Conservation (phyloP, 2,329 filamentous ascomycete species). For the Microcyclospora pomicola region DNA sequence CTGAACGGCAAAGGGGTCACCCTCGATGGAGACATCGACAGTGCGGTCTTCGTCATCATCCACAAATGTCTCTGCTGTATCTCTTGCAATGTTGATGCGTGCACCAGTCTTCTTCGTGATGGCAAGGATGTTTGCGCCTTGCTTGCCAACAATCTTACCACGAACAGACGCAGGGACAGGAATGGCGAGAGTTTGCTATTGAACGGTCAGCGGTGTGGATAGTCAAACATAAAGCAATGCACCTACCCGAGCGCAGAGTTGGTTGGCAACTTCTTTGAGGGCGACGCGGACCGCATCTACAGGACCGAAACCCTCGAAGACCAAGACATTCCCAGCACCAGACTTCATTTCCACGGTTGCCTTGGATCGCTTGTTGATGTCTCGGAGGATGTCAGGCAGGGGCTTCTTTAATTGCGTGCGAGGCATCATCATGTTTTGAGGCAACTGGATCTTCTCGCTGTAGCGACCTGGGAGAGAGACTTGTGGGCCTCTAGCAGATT, state of each 20-base stretch:
- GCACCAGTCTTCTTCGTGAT: slow-evolving; percentile 84
- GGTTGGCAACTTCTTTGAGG: slow-evolving; percentile 74
- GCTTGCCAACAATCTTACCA: slow-evolving; percentile 83
- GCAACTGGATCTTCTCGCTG: slow-evolving; percentile 60
- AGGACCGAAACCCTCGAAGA: slow-evolving; percentile 75
- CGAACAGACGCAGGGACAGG: slow-evolving; percentile 71
- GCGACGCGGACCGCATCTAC: slow-evolving; percentile 75
- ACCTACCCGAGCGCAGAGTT: slow-evolving; percentile 71
- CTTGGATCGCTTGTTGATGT: slow-evolving; percentile 85
- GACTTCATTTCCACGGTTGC: slow-evolving; percentile 67
- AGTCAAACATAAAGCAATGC: not conserved
- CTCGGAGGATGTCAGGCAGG: slow-evolving; percentile 69
- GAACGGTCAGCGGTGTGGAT: not conserved
- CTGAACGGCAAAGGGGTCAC: slow-evolving; percentile 76
- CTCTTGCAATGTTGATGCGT: slow-evolving; percentile 78
- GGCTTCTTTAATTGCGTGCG: slow-evolving; percentile 70
- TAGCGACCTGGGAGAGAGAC: slow-evolving; percentile 73
- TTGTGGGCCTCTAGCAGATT: slow-evolving; percentile 32
- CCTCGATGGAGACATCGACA: slow-evolving; percentile 79
- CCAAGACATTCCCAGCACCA: slow-evolving; percentile 56
- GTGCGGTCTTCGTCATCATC: slow-evolving; percentile 65
- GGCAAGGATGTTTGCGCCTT: slow-evolving; percentile 77
- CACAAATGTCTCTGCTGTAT: slow-evolving; percentile 42
- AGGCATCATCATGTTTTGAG: slow-evolving; percentile 62
- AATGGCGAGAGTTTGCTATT: slow-evolving; percentile 28